Conservation (phyloP, 805 yeast genomes). For the Lachancea waltii region DNA sequence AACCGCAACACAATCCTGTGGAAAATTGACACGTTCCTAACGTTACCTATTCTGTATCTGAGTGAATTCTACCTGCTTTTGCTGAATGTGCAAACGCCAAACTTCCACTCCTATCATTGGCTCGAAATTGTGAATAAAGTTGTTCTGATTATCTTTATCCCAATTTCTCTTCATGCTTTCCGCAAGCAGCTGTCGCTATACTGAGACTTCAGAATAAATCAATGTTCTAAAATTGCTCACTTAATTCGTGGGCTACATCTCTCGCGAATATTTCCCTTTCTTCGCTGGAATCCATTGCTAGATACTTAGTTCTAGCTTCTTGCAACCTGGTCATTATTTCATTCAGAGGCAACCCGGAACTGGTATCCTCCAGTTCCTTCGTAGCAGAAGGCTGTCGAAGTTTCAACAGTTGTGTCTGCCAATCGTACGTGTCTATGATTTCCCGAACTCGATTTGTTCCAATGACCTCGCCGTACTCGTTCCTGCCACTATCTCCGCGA, state of each 20-base stretch:
- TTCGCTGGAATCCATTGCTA: constrained; percentile 7
- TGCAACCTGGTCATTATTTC: constrained; percentile 14
- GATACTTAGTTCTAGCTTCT: constrained; percentile 17
- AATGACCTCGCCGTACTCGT: constrained; percentile 38
- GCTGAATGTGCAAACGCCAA: constrained; percentile 23
- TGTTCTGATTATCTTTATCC: constrained; percentile 24
- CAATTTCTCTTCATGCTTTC: constrained; percentile 22
- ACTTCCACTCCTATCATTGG: constrained; percentile 21
- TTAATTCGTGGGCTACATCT: constrained; percentile 22
- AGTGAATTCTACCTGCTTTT: constrained; percentile 29
- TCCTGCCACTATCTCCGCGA: constrained; percentile 29
- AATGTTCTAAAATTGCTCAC: neutral
- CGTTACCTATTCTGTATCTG: constrained; percentile 23
- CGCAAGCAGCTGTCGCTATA: constrained; percentile 13
- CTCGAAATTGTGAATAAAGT: constrained; percentile 23
- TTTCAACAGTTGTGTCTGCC: constrained; percentile 27
- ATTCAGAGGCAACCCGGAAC: constrained; percentile 7
- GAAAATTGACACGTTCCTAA: constrained; percentile 18
- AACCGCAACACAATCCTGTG: constrained; percentile 12
- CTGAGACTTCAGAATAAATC: neutral
- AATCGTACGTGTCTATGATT: constrained; percentile 42
- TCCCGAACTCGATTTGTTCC: constrained; percentile 42
- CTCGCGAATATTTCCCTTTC: constrained; percentile 19
- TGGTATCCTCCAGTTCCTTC: neutral
- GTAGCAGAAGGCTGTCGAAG: neutral